A percentile compares a stretch with the other conserved stretches of the same genome.
Evolutionary conservation across 352 stramenopile species (phyloP).

Genomic region (Globisporangium echinulatum): DNA sequence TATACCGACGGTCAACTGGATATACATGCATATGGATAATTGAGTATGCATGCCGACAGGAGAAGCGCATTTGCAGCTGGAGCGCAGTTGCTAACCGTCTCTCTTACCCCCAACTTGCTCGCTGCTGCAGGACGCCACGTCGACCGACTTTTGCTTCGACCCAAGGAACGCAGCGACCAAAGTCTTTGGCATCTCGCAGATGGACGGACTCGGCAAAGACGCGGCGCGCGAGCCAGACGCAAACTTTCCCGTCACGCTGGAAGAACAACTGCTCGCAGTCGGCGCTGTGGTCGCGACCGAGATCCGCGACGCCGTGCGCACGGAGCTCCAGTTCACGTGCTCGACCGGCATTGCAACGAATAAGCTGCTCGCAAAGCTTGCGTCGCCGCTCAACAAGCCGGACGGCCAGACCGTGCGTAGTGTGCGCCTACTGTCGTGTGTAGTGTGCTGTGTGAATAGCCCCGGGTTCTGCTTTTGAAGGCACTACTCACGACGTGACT

Average conservation of each 20-base stretch:
- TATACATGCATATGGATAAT: no score
- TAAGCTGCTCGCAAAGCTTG: conserved; percentile 76
- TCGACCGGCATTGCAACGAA: conserved; percentile 73
- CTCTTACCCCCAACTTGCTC: not conserved
- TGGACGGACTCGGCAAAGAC: conserved; percentile 27
- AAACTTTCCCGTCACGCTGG: conserved; percentile 54
- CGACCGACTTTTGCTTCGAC: conserved; percentile 62
- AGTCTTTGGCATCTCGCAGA: conserved; percentile 51
- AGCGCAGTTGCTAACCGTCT: not conserved
- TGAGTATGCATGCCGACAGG: not conserved
- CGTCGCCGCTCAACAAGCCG: conserved; percentile 76
- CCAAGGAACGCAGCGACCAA: conserved; percentile 53
- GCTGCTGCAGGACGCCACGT: conserved; percentile 24
- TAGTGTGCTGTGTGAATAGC: no score
- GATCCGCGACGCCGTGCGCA: conserved; percentile 60
- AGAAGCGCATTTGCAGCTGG: no score
- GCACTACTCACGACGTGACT: no score
- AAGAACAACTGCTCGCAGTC: conserved; percentile 61
- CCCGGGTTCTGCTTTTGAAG: no score
- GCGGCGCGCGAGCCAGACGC: conserved; percentile 16
- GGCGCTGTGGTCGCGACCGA: conserved; percentile 60
- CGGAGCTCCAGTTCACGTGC: conserved; percentile 67
- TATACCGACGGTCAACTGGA: no score
- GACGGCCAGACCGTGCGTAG: conserved; percentile 56
- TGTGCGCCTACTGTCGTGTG: no score